Base-by-base conservation (phyloP, 805 yeast genomes). In the Ogataea zsoltii region DNA sequence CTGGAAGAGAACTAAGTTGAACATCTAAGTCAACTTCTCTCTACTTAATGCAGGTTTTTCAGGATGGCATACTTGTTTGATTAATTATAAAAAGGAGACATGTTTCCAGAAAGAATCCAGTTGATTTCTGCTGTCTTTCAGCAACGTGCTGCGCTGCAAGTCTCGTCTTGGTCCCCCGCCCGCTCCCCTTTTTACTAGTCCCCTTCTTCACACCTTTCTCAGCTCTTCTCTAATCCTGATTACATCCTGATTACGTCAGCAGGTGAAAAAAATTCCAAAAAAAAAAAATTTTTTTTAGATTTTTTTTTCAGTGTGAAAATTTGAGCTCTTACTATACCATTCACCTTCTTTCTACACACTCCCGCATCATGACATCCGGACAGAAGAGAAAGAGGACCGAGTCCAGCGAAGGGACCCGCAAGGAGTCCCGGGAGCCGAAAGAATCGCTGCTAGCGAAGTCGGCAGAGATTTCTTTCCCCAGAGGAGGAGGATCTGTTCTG, bases 1-100 rank as follows among this genome's bases (percentile, higher is more conserved):
- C 94, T 92, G 99, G 99, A 92, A 97, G 88, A 88, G 98, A 87
- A 92, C 97, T 71, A 92, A 92, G 96, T 83, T 92, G 79, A 82
- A 83, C 84, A 76, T 92, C 83, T 92, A 91, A 88, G 72, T 68
- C 45, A 39, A 35, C 38, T 34, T 13, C 14, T 6, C 16, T 21
- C 18, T 38, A 38, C 29, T 25, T 36, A 9, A 15, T 36, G 13
- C 35, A 16, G 28, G 42, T 21, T 28, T 31, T 31, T 39, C 33
- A 23, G 42, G 35, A 31, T 39, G 42, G 36, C 30, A 39, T 31
- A 23, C 36, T 31, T 39, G 31, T 29, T 25, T 39, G 35, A 28
- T 39, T 31, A 23, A 31, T 31, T 19, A 31, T n/a, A n/a, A n/a
- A n/a, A n/a, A n/a, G n/a, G n/a, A n/a, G n/a, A n/a, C n/a, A n/a